phyloP scores from a whole-genome alignment of 805 yeast genomes.

The Wickerhamiella galacta region DNA sequence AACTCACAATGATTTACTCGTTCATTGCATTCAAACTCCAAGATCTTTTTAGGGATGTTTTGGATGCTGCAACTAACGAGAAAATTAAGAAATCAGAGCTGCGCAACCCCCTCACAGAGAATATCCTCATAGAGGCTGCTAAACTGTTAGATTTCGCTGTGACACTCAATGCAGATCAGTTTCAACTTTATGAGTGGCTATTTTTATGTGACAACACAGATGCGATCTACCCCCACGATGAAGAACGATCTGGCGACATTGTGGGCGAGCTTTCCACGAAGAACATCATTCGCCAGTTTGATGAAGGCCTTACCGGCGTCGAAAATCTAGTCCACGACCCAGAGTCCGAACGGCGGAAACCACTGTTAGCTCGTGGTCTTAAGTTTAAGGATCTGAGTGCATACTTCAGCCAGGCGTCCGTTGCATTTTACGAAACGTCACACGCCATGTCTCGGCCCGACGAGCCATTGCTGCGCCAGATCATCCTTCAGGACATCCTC shows the following conservation, averaged over 20 bases:
- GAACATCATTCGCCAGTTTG: slow-evolving; percentile 19
- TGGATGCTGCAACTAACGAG: slow-evolving; percentile 13
- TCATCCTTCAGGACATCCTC: slow-evolving; percentile 41
- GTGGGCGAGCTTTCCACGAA: slow-evolving; percentile 31
- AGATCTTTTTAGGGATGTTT: slow-evolving; percentile 29
- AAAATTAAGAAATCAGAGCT: slow-evolving; percentile 6
- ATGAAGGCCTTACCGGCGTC: slow-evolving; percentile 8
- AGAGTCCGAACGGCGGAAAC: too few relatives aligned
- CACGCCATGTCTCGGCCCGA: slow-evolving; percentile 36
- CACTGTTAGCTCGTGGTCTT: slow-evolving; percentile 13
- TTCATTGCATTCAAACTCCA: slow-evolving; percentile 46
- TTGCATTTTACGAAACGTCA: slow-evolving; percentile 46
- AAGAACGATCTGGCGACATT: slow-evolving; percentile 22
- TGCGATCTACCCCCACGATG: slow-evolving; percentile 28
- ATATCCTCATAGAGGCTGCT: slow-evolving; percentile 29
- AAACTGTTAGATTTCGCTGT: slow-evolving; percentile 66
- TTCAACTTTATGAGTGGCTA: slow-evolving; percentile 70
- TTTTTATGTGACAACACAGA: slow-evolving; percentile 57
- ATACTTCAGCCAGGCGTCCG: slow-evolving; percentile 51
- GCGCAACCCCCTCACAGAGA: slow-evolving; percentile 2
- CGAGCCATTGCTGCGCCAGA: slow-evolving; percentile 33
- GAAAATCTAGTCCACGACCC: too few relatives aligned
- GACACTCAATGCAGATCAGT: slow-evolving; percentile 54
- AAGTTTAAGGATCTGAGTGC: slow-evolving; percentile 29
- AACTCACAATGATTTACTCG: slow-evolving; percentile 54